Evolutionary conservation across 1,139 yeast species (phyloP), one percentile per base, ranked within the genome.

Genomic region (Petasospora fabianii): DNA sequence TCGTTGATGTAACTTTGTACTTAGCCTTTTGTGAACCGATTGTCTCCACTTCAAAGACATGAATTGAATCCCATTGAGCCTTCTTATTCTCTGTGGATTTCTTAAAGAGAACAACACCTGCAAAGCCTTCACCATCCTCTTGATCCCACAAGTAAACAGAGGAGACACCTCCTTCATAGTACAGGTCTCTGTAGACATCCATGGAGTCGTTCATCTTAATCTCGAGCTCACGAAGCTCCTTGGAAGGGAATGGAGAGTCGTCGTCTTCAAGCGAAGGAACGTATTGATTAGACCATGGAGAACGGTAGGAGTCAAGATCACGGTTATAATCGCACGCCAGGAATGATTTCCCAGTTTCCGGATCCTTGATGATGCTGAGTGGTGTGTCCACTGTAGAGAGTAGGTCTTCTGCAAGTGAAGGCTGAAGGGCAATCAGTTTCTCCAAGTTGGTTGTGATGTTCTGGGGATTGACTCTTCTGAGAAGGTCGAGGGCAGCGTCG

Each of bases 81-180:
- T 67, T 58, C 28, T 65, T 65, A 19, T 51, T 46, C 29, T 71
- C 77, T 24, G 73, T 69, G 41, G 73, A 70, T 62, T 92, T 92
- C 65, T 90, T 86, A 57, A 92, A 72, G 47, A 92, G 69, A 12
- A 82, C 90, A 8, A 88, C 97, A 10, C 98, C 98, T 2, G 97
- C 97, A 68, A 92, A 87, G 16, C 63, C 69, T 3, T 32, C 33
- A 7, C 31, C 38, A 3, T 69, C 78, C 31, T 77, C 85, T 24
- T 79, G 74, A 54, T 86, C 95, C 98, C 98, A 92, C 36, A 92
- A 68, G 59, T 92, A 92, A n/a, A 84, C 95, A 42, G 92, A 81
- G 2, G 95, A 83, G 32, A 84, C 71, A 15, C 96, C 94, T 27
- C 97, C 97, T 60, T 90, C 97, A 60, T 88, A 92, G 66, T 92